phyloP scores from a whole-genome alignment of 1,284 basidiomycete genomes.

The Tranzscheliella williamsii region DNA sequence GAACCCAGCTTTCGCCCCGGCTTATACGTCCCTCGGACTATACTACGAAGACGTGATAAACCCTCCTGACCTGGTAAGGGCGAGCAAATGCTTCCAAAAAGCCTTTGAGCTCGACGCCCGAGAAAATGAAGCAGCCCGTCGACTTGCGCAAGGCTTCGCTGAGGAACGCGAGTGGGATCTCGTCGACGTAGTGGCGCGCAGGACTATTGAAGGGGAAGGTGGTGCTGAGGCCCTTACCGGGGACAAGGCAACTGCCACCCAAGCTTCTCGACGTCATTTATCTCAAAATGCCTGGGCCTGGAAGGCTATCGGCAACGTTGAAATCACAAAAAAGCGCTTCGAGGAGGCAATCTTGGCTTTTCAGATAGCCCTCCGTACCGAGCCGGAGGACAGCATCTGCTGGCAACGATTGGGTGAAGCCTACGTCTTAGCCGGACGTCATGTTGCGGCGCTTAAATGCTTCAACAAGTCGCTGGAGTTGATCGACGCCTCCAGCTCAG shows the following conservation, averaged over 20 bases:
- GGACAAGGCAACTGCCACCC: constrained; percentile 7
- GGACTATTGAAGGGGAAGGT: constrained; percentile 79
- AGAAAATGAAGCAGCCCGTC: constrained; percentile 80
- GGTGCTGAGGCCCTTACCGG: constrained; percentile 35
- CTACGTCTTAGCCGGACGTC: constrained; percentile 82
- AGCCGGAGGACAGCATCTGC: constrained; percentile 74
- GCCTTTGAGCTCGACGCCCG: constrained; percentile 94
- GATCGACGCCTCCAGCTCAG: constrained; percentile 1
- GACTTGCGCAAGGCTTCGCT: constrained; percentile 85
- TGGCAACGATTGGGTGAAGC: constrained; percentile 93
- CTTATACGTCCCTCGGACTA: constrained; percentile 89
- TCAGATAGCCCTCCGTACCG: constrained; percentile 82
- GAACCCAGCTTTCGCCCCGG: constrained; percentile 77
- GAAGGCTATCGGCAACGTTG: constrained; percentile 93
- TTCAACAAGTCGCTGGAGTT: constrained; percentile 71
- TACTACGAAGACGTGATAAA: constrained; percentile 77
- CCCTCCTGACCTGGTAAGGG: constrained; percentile 79
- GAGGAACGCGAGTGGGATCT: constrained; percentile 93
- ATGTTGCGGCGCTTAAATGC: constrained; percentile 86
- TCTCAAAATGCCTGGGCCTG: constrained; percentile 92
- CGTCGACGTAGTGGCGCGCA: constrained; percentile 85
- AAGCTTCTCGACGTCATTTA: constrained; percentile 32
- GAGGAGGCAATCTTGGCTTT: constrained; percentile 79
- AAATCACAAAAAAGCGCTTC: constrained; percentile 76
- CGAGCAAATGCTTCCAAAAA: constrained; percentile 96